Conservation (phyloP, 495 filamentous ascomycete genomes). For the Xylaria castorea region DNA sequence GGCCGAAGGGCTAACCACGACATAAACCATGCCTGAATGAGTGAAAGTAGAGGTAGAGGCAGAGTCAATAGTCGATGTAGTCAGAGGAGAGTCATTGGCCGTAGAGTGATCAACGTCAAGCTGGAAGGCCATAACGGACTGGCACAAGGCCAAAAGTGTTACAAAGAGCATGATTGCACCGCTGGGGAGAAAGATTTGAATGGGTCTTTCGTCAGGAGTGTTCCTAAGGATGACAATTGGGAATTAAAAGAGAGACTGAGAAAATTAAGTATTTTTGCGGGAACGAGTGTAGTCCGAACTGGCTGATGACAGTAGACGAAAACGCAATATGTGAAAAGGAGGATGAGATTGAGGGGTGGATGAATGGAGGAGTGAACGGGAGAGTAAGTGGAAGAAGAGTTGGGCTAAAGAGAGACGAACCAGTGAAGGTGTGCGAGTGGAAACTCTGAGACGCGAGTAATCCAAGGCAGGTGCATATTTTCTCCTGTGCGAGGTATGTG, state of each 20-base stretch:
- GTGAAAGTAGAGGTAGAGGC: slow-evolving; percentile 14
- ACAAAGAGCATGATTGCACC: slow-evolving; percentile 24
- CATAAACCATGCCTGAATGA: slow-evolving; percentile 18
- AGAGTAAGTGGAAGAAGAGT: slow-evolving; percentile 1
- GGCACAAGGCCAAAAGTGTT: slow-evolving; percentile 34
- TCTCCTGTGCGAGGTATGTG: neutral
- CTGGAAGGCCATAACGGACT: slow-evolving; percentile 18
- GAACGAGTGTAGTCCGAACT: slow-evolving; percentile 10
- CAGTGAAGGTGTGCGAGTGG: neutral
- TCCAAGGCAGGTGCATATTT: neutral
- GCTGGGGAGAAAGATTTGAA: neutral
- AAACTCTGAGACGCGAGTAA: neutral
- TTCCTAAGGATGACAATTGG: neutral
- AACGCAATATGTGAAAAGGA: neutral
- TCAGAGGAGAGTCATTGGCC: neutral
- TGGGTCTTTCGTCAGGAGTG: neutral
- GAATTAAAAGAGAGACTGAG: neutral
- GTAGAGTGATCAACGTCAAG: neutral
- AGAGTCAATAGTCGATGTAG: slow-evolving; percentile 8
- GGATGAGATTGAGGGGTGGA: neutral
- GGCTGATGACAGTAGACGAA: neutral
- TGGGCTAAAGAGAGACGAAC: neutral
- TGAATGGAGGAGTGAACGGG: slow-evolving; percentile 12
- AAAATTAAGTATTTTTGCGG: neutral
- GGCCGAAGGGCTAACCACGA: neutral